A percentile compares a stretch with the other conserved stretches of the same genome.
Evolutionary conservation across 805 yeast genomes (phyloP).

Genomic region (Helenozyma baotianmanensis): DNA sequence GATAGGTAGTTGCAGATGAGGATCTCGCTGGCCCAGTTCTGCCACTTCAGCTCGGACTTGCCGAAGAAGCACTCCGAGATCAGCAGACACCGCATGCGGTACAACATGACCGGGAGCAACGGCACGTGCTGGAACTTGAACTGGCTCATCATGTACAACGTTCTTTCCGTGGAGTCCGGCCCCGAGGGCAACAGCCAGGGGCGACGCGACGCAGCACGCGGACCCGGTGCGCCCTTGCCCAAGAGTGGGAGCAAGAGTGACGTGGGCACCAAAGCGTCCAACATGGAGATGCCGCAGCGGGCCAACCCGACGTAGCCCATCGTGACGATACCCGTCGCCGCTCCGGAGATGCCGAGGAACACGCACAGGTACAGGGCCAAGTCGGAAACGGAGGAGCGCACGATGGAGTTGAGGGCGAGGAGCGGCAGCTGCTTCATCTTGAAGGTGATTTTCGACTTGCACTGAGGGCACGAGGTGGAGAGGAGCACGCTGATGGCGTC

Average conservation of each 20-base stretch:
- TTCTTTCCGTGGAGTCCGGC: too few species aligned
- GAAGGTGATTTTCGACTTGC: constrained; percentile 32
- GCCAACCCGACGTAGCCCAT: constrained; percentile 38
- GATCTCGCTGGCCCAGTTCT: constrained; percentile 28
- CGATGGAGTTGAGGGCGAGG: constrained; percentile 17
- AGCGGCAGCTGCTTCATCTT: constrained; percentile 25
- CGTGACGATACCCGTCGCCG: constrained; percentile 35
- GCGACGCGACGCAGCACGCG: too few species aligned
- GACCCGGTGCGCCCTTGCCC: constrained; percentile 10
- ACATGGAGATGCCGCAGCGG: constrained; percentile 32
- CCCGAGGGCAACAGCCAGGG: neutral
- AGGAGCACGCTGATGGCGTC: constrained; percentile 3
- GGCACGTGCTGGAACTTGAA: constrained; percentile 35
- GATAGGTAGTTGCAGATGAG: constrained; percentile 35
- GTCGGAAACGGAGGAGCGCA: constrained; percentile 15
- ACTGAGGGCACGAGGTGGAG: constrained; percentile 38
- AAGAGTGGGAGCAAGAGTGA: constrained; percentile 26
- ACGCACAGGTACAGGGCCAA: constrained; percentile 28
- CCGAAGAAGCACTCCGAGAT: constrained; percentile 24
- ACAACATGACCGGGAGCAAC: constrained; percentile 34
- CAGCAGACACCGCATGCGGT: constrained; percentile 33
- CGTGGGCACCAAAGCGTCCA: constrained; percentile 34
- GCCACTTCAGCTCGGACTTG: constrained; percentile 1
- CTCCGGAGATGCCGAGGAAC: constrained; percentile 34
- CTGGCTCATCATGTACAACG: constrained; percentile 23